Conservation (phyloP, 1,284 basidiomycete genomes). For the Sporisorium scitamineum region DNA sequence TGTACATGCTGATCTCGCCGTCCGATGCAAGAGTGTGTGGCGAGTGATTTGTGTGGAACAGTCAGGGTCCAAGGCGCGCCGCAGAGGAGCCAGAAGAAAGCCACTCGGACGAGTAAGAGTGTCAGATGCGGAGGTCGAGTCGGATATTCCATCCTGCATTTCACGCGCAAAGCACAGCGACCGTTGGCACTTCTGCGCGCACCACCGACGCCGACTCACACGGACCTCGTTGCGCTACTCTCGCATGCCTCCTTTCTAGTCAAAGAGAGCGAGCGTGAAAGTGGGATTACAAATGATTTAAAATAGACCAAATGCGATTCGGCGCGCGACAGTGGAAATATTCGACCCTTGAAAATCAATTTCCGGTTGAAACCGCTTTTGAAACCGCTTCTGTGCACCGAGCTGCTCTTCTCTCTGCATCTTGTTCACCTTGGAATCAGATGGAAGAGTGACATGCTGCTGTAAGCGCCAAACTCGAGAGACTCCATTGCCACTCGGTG, state of each 20-base stretch:
- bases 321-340: constrained; percentile 1
- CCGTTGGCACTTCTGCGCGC: not conserved
- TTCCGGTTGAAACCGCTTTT: constrained; percentile 3
- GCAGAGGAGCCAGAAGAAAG: no score
- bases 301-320: constrained; percentile 23
- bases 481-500: no score
- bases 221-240: no score
- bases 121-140: not conserved
- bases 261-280: constrained; percentile 11
- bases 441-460: no score
- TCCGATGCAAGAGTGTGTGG: no score
- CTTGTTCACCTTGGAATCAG: no score
- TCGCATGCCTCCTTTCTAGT: no score
- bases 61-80: no score
- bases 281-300: constrained; percentile 41
- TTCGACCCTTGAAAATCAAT: not conserved
- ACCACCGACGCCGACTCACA: not conserved
- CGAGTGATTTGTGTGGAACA: no score
- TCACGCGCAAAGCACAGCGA: constrained; percentile 48
- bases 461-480: no score
- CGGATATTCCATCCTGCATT: constrained; percentile 19
- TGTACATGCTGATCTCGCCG: no score
- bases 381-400: not conserved
- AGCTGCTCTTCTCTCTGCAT: no score
- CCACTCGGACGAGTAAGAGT: constrained; percentile 11